phyloP scores from a whole-genome alignment of 805 yeast genomes.

The Starmerella stigmatis region DNA sequence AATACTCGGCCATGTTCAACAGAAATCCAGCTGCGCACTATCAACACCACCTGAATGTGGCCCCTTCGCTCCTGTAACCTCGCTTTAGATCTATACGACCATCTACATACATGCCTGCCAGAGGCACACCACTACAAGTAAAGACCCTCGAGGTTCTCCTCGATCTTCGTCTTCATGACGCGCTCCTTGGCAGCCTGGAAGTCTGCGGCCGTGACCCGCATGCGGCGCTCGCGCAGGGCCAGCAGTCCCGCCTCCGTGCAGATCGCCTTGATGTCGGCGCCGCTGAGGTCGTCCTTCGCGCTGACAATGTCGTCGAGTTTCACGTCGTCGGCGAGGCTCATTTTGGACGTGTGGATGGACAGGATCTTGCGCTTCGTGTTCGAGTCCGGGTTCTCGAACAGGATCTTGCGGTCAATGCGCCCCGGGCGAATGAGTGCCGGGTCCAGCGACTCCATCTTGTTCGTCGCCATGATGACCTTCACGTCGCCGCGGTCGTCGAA shows the following conservation, averaged over 20 bases:
- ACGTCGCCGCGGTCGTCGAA: slow-evolving; percentile 96
- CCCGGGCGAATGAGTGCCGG: slow-evolving; percentile 97
- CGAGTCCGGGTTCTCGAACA: slow-evolving; percentile 92
- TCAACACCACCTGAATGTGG: no score
- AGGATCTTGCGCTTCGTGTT: slow-evolving; percentile 87
- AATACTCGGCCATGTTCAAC: no score
- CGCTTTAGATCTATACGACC: neutral
- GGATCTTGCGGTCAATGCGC: slow-evolving; percentile 88
- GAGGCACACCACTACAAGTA: slow-evolving; percentile 45
- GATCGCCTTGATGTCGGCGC: slow-evolving; percentile 95
- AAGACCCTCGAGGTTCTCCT: slow-evolving; percentile 89
- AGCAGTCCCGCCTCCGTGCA: slow-evolving; percentile 95
- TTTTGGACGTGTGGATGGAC: slow-evolving; percentile 66
- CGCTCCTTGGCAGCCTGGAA: slow-evolving; percentile 90
- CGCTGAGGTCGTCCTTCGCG: slow-evolving; percentile 86
- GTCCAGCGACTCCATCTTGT: slow-evolving; percentile 84
- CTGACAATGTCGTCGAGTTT: slow-evolving; percentile 80
- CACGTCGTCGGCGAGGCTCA: slow-evolving; percentile 56
- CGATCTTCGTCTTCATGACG: slow-evolving; percentile 91
- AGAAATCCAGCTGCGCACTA: no score
- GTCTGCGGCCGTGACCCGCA: slow-evolving; percentile 93
- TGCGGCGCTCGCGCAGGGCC: slow-evolving; percentile 91
- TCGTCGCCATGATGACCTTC: slow-evolving; percentile 96
- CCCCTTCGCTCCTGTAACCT: no score
- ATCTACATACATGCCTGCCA: neutral